These are phyloP conservation scores for Aspergillus novofumigatus DNA, from an alignment of 2,329 filamentous ascomycete species.

Conservation along the genomic window DNA sequence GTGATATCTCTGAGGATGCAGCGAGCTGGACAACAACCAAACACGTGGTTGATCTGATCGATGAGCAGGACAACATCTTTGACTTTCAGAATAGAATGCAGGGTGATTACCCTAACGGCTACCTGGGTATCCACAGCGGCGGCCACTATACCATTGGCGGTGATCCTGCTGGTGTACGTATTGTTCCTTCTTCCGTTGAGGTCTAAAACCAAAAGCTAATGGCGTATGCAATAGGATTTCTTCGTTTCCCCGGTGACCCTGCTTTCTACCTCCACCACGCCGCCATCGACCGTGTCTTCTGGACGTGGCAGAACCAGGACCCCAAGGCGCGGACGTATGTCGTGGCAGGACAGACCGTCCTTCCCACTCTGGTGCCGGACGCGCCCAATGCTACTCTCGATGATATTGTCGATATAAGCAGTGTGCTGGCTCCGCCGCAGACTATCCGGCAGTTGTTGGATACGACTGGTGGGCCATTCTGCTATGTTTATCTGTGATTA, in stretches of 20 bases:
- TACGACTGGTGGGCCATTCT: constrained; percentile 21
- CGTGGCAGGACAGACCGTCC: constrained; percentile 10
- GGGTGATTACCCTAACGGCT: constrained; percentile 27
- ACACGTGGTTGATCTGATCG: constrained; percentile 17
- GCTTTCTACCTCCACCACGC: constrained; percentile 46
- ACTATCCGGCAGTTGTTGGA: constrained; percentile 16
- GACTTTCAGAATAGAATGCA: constrained; percentile 19
- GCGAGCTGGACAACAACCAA: constrained; percentile 16
- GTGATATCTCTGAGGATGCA: constrained; percentile 21
- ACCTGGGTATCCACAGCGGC: constrained; percentile 41
- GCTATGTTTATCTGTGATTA: constrained; percentile 18
- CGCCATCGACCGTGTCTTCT: constrained; percentile 44
- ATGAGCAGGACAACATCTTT: constrained; percentile 19
- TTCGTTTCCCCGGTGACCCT: constrained; percentile 42
- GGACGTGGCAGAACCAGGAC: constrained; percentile 45
- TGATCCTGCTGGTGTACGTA: constrained; percentile 33
- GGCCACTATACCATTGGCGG: constrained; percentile 46
- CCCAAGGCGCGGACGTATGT: constrained; percentile 1
- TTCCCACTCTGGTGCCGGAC: not conserved
- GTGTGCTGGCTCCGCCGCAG: constrained; percentile 10
- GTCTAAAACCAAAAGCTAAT: not conserved
- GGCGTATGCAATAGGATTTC: constrained; percentile 28
- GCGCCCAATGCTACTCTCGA: constrained; percentile 21
- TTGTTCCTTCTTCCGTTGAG: not conserved
- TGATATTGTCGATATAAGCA: constrained; percentile 19